A percentile compares a stretch with the other conserved stretches of the same genome.
Evolutionary conservation across 2,329 filamentous ascomycete species (phyloP).

Genomic region (Fusarium palustre): DNA sequence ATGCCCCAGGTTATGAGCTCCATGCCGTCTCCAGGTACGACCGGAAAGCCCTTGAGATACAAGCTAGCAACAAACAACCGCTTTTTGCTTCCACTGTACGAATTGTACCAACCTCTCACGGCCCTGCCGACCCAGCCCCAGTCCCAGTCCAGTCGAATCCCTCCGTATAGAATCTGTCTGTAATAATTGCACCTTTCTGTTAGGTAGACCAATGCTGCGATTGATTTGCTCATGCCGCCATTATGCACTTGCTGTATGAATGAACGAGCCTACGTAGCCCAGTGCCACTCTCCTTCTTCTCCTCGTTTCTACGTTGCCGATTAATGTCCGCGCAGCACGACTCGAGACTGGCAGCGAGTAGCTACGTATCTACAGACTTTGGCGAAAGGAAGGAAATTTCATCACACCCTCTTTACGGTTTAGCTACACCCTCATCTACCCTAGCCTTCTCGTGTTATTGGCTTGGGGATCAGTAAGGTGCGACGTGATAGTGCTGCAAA

Average conservation of each 20-base stretch:
- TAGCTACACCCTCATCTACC: slow-evolving; percentile 38
- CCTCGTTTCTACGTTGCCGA: slow-evolving; percentile 28
- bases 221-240: slow-evolving; percentile 23
- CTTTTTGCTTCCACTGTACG: slow-evolving; percentile 39
- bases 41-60: slow-evolving; percentile 44
- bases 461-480: slow-evolving; percentile 17
- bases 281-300: slow-evolving; percentile 24
- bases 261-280: slow-evolving; percentile 6
- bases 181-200: slow-evolving; percentile 9
- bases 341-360: slow-evolving; percentile 29
- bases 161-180: neutral
- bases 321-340: slow-evolving; percentile 32
- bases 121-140: slow-evolving; percentile 34
- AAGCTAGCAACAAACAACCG: slow-evolving; percentile 33
- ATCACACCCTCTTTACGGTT: slow-evolving; percentile 33
- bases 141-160: slow-evolving; percentile 8
- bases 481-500: slow-evolving; percentile 20
- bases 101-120: slow-evolving; percentile 45
- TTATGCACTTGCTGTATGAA: slow-evolving; percentile 19
- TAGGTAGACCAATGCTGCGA: slow-evolving; percentile 14
- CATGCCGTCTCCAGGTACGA: slow-evolving; percentile 42
- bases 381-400: slow-evolving; percentile 27
- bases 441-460: slow-evolving; percentile 25
- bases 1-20: slow-evolving; percentile 41
- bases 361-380: slow-evolving; percentile 14